A percentile compares a stretch with the other conserved stretches of the same genome.
phyloP scores from a whole-genome alignment of 768 basidiomycete species.

The Phylloporus sp. region DNA sequence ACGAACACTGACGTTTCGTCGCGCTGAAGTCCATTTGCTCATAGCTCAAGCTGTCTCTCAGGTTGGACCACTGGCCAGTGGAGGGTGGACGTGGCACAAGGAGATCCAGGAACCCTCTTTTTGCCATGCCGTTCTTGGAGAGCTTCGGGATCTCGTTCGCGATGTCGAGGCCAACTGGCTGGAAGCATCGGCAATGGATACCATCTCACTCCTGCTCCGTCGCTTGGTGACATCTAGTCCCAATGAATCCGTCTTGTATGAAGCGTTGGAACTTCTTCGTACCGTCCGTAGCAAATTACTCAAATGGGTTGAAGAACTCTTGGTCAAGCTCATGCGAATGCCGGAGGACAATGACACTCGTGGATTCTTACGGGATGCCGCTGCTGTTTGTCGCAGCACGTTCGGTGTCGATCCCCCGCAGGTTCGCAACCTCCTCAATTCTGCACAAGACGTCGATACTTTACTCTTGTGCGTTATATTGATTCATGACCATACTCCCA shows the following conservation, averaged over 20 bases:
- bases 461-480: constrained; percentile 33
- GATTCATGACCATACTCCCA: constrained; percentile 31
- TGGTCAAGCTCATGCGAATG: constrained; percentile 12
- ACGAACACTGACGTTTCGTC: constrained; percentile 35
- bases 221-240: constrained; percentile 33
- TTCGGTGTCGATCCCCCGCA: constrained; percentile 21
- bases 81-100: constrained; percentile 36
- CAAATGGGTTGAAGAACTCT: constrained; percentile 36
- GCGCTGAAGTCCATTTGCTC: constrained; percentile 38
- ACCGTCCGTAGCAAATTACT: constrained; percentile 30
- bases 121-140: constrained; percentile 30
- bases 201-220: constrained; percentile 29
- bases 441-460: constrained; percentile 22
- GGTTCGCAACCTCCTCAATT: constrained; percentile 14
- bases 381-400: constrained; percentile 25
- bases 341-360: constrained; percentile 5
- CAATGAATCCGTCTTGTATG: constrained; percentile 11
- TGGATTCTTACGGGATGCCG: constrained; percentile 15
- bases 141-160: constrained; percentile 30
- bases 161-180: constrained; percentile 41
- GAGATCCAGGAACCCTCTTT: constrained; percentile 34
- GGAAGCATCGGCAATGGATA: constrained; percentile 29
- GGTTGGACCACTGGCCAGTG: constrained; percentile 29
- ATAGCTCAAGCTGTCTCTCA: constrained; percentile 43
- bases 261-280: constrained; percentile 25